Evolutionary conservation across 2,329 filamentous ascomycete genomes (phyloP), one percentile per base, ranked within the genome.

Genomic region (Beauveria caledonica): DNA sequence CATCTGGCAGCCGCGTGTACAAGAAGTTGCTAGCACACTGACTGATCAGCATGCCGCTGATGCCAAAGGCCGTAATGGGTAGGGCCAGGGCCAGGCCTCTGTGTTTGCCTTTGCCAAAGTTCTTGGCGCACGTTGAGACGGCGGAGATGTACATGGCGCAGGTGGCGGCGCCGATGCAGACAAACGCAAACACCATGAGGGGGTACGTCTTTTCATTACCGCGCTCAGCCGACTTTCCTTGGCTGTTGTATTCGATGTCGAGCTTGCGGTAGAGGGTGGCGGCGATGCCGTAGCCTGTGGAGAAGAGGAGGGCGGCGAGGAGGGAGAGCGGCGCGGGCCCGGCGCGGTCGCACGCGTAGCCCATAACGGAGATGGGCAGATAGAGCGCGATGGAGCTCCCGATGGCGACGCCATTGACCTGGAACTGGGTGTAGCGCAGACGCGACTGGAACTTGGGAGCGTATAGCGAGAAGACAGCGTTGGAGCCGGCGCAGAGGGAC

Each of bases 71-170:
- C 0, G 94, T 91, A 71, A 97, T 97, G 1, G 94, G 94, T 62
- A 90, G 81, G 1, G 93, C 92, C 60, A 99, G 80, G 62, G 95
- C 93, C 55, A 99, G 77, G 0, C 94, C 94, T 68, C 93, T 88
- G 69, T 95, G 87, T 69, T 87, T 89, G 4, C 92, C 91, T 63
- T 88, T 86, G 53, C 92, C 92, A 75, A 97, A 99, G 76, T 97
- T 99, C 84, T 99, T 99, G 40, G 94, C 94, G 70, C 92, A 96
- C 0, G 93, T 96, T 7, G 93, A 93, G n/a, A 99, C 88, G 2
- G 91, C 88, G 55, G 87, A 84, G 60, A 97, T 80, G 73, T 97
- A 99, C 85, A 97, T 92, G 72, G 85, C 85, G 65, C 89, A 90
- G 0, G 93, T 97, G 5, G 86, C 93, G 63, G 87, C 82, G 1